Evolutionary conservation across 192 early-diverging fungal genomes (phyloP).

Genomic region (Coemansia sp.): DNA sequence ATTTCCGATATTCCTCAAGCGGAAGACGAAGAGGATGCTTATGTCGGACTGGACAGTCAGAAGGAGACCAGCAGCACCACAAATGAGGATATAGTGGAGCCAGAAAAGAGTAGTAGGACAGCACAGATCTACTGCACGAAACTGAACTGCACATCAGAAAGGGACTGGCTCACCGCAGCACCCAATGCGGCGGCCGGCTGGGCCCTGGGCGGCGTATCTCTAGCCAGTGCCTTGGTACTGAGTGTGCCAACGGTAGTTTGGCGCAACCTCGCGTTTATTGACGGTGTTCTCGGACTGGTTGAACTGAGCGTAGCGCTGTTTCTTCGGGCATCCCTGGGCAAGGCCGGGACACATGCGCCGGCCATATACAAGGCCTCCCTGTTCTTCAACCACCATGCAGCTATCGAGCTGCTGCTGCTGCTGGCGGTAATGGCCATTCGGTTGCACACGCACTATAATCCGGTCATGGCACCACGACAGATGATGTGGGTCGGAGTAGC

Average conservation of each 20-base stretch:
- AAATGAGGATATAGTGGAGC: background rate
- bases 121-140: conserved; percentile 11
- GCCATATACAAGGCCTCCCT: conserved; percentile 33
- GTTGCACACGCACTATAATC: conserved; percentile 23
- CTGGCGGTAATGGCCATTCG: conserved; percentile 4
- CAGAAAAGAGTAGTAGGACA: background rate
- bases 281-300: conserved; percentile 25
- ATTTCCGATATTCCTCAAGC: no score
- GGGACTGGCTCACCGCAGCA: conserved; percentile 26
- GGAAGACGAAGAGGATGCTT: no score
- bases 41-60: background rate
- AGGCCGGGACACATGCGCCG: background rate
- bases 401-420: conserved; percentile 14
- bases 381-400: conserved; percentile 33
- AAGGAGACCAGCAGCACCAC: background rate
- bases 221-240: background rate
- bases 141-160: conserved; percentile 1
- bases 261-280: conserved; percentile 15
- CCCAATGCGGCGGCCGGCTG: conserved; percentile 25
- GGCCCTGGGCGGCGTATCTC: conserved; percentile 12
- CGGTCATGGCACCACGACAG: background rate
- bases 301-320: conserved; percentile 24
- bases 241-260: conserved; percentile 6
- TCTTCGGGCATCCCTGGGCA: conserved; percentile 16
- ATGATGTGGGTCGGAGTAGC: background rate